Evolutionary conservation across 441 rosid genomes (phyloP).

Genomic region (Adansonia madagascariensis): DNA sequence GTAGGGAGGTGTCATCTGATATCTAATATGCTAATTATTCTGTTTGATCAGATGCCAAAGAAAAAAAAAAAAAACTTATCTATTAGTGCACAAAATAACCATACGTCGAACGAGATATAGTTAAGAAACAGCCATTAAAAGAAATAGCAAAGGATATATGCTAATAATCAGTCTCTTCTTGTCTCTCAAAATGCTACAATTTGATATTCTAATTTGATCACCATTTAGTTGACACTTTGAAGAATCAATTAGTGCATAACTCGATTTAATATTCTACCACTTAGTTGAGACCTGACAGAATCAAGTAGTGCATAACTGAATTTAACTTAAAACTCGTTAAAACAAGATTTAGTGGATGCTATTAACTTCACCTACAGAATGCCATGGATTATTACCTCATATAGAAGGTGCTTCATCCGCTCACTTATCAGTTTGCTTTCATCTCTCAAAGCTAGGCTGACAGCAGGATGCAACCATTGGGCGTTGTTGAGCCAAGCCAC

Average conservation of each 20-base stretch:
- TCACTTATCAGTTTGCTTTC: slow-evolving; percentile 88
- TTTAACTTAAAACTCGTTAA: slow-evolving; percentile 16
- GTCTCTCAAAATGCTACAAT: not conserved
- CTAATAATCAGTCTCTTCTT: not conserved
- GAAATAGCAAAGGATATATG: not conserved
- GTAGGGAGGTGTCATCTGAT: slow-evolving; percentile 14
- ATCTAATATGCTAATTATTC: not conserved
- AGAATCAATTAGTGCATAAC: not conserved
- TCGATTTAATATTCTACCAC: not conserved
- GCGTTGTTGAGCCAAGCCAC: slow-evolving; percentile 72
- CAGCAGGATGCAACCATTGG: slow-evolving; percentile 96
- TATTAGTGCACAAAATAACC: not conserved
- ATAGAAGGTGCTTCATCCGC: slow-evolving; percentile 88
- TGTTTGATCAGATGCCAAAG: not conserved
- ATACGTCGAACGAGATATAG: not conserved
- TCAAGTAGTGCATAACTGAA: not conserved
- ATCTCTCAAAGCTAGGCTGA: slow-evolving; percentile 85
- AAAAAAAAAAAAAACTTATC: not conserved
- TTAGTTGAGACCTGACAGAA: not conserved
- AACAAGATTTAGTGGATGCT: not conserved
- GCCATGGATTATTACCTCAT: slow-evolving; percentile 56
- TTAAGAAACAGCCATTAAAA: not conserved
- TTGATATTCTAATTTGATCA: not conserved
- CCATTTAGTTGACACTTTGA: not conserved
- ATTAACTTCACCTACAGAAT: slow-evolving; percentile 3